These are phyloP conservation scores for Bolboschoenoplectus hybrid DNA, from an alignment of 202 grass and related monocot genomes.

Conservation along the genomic window DNA sequence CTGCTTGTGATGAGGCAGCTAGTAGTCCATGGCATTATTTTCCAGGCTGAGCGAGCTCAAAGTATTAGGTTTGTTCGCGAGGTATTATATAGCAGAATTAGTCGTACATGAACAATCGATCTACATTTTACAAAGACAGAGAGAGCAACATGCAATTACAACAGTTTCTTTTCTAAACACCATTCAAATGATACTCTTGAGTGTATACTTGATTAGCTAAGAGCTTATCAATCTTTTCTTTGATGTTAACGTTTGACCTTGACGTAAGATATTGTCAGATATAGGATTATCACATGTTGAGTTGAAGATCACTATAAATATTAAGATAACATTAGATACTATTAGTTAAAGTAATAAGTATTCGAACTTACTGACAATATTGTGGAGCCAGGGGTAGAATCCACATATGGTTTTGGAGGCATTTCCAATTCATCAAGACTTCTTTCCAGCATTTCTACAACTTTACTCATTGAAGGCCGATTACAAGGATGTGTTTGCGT, in stretches of 20 bases:
- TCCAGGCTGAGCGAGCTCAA: too few relatives aligned
- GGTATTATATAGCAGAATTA: not conserved
- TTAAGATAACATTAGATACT: not conserved
- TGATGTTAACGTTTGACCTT: not conserved
- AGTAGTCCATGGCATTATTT: not conserved
- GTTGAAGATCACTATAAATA: not conserved
- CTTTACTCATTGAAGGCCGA: constrained; percentile 51
- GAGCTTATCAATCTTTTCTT: not conserved
- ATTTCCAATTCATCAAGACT: constrained; percentile 42
- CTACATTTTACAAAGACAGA: not conserved
- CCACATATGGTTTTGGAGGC: constrained; percentile 44
- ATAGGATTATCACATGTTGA: not conserved
- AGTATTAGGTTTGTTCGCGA: not conserved
- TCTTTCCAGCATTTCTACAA: constrained; percentile 57
- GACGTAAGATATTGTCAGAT: not conserved
- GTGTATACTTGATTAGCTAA: not conserved
- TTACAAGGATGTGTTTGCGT: constrained; percentile 46
- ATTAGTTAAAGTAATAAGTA: not conserved
- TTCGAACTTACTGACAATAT: not conserved
- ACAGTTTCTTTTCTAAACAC: not conserved
- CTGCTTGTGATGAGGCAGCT: constrained; percentile 1
- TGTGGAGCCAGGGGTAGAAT: constrained; percentile 1
- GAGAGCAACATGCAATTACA: not conserved
- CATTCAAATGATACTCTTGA: not conserved
- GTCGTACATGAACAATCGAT: constrained; percentile 5